Base-by-base conservation (phyloP, 75 land plant genomes). In the Sequoiadendron giganteum region DNA sequence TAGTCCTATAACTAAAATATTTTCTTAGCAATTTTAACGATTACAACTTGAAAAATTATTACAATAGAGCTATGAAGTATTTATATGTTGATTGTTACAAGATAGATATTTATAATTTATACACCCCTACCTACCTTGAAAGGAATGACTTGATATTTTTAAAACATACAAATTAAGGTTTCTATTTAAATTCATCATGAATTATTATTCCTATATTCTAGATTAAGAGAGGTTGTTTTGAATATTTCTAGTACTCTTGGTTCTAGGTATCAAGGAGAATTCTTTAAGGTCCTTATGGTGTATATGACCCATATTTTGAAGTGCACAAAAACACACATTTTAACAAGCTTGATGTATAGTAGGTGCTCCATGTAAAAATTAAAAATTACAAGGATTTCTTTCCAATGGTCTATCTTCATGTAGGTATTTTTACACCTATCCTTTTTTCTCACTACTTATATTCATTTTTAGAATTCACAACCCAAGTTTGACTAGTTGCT, bases 241-340 rank as follows among this genome's bases (percentile, higher is more conserved):
- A 10, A n/a, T 25, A 72, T 55, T 61, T 28, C 47, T 19, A 28
- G 61, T 3, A 36, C 56, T 86, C 88, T 52, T 87, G 39, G 18
- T 87, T 58, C 30, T 47, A 88, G 89, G 87, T 54, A 39, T 72
- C 80, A 34, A 70, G 89, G 70, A 65, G 83, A 45, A 42, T 43
- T 28, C 13, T 76, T 65, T 88, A 87, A 87, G 89, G 87, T 52
- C 82, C 85, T 32, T 87, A 36, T 3, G 91, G 91, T 78, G 95
- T 94, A 30, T 94, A 94, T 86, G 95, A 94, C 36, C 95, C 95
- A 3, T 94, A 94, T 49, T 91, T 42, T 75, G 88, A 93, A 42
- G 0, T 16, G 11, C 84, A 94, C 85, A 47, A 91, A 19, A 88
- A 89, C 78, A 85, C 88, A 68, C 93, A 94, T 82, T 93, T 94